phyloP scores from a whole-genome alignment of 1,284 basidiomycete species.

The Leccinum solheimii region DNA sequence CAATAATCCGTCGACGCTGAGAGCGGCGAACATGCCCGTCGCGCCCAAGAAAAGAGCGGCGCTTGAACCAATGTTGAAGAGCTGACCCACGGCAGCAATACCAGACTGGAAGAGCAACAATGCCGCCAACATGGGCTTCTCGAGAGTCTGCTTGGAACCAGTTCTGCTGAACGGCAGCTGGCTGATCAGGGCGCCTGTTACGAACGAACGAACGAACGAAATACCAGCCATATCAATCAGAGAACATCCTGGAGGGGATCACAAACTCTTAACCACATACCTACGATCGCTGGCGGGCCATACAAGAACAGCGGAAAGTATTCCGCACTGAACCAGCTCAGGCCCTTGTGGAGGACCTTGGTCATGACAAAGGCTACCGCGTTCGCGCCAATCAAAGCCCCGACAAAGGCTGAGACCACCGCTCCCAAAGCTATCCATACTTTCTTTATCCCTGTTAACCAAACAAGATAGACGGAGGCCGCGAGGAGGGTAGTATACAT shows the following conservation, averaged over 20 bases:
- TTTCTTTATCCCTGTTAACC: conserved; percentile 27
- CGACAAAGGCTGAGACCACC: conserved; percentile 50
- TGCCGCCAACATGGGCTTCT: conserved; percentile 52
- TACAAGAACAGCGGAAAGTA: conserved; percentile 75
- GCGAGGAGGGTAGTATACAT: conserved; percentile 60
- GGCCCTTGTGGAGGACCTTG: conserved; percentile 58
- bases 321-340: conserved; percentile 83
- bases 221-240: background rate
- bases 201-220: conserved; percentile 13
- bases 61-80: conserved; percentile 67
- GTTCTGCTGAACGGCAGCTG: conserved; percentile 52
- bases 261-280: conserved; percentile 38
- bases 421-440: conserved; percentile 41
- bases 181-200: conserved; percentile 53
- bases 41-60: conserved; percentile 64
- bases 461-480: conserved; percentile 49
- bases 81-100: conserved; percentile 56
- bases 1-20: conserved; percentile 54
- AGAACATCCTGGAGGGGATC: background rate
- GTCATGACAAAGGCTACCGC: conserved; percentile 73
- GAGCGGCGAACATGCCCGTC: conserved; percentile 50
- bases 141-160: conserved; percentile 20
- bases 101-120: conserved; percentile 61
- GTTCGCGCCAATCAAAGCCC: conserved; percentile 68
- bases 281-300: conserved; percentile 70